Evolutionary conservation across 768 basidiomycete genomes (phyloP), one percentile per base, ranked within the genome.

Genomic region (Suillus lakei): DNA sequence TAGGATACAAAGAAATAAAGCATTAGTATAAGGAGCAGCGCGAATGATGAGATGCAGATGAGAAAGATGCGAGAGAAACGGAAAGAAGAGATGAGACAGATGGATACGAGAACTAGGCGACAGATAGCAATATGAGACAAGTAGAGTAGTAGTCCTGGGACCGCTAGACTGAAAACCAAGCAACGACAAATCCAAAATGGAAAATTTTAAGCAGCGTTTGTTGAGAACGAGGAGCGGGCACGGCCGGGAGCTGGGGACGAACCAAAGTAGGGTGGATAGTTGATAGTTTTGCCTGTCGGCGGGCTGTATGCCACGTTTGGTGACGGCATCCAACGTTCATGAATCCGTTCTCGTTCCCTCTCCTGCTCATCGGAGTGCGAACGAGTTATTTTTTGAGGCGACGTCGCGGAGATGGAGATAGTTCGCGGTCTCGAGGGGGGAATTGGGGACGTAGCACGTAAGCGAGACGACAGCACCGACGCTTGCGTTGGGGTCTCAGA

Each of bases 311-410:
- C 76, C 61, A 77, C 39, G 28, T 77, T 74, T 46, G 75, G 71
- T 36, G 84, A 82, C 16, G 90, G 90, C 53, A 90, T 79, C 90
- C 90, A 91, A 66, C 87, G 84, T 72, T 90, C 84, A 65, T 85
- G 88, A 51, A 88, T 85, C 74, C 81, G 78, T 68, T 84, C 80
- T 62, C 64, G 65, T 68, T 72, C 70, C 69, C 76, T 77, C 64
- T 79, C 79, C 68, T 88, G 90, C 79, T 90, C 89, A 72, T 91
- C 90, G 62, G 88, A 88, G 66, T 86, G 82, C 39, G 88, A 85
- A 61, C 89, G 85, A 59, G 70, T 74, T 77, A 88, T 84, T 81
- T 86, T 87, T 55, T 84, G 83, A 61, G 88, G 85, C 30, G 85
- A 84, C 18, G 85, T 78, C 50, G 74, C 68, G 39, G 79, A 71